Evolutionary conservation across 257 asterid species (phyloP).

Genomic region (Dorcoceras hygrometricum): DNA sequence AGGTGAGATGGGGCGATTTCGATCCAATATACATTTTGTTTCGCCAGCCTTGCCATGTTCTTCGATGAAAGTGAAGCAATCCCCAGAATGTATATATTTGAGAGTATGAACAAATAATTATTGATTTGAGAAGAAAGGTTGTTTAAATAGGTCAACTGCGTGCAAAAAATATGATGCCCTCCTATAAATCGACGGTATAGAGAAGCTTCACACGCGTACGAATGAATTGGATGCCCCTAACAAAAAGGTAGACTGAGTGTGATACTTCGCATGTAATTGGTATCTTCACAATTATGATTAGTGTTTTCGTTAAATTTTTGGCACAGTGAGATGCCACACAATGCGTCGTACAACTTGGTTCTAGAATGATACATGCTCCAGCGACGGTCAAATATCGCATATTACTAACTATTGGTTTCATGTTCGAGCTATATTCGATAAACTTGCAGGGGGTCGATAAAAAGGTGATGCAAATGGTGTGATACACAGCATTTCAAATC

Average conservation of each 20-base stretch:
- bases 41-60: slow-evolving; percentile 14
- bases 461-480: too few species aligned
- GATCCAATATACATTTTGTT: slow-evolving; percentile 23
- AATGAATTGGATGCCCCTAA: background rate
- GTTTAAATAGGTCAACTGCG: background rate
- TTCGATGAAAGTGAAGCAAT: background rate
- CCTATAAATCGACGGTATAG: slow-evolving; percentile 4
- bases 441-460: too few species aligned
- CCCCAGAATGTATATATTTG: too few species aligned
- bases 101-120: background rate
- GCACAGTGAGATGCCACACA: slow-evolving; percentile 11
- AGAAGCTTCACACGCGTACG: slow-evolving; percentile 12
- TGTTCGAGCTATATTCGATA: too few species aligned
- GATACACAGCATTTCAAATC: background rate
- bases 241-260: background rate
- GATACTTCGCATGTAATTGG: background rate
- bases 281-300: too few species aligned
- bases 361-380: background rate
- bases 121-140: background rate
- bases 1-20: slow-evolving; percentile 39
- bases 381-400: too few species aligned
- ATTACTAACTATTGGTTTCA: too few species aligned
- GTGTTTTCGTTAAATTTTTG: background rate
- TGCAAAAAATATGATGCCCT: background rate
- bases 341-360: background rate